Conservation (phyloP, 768 basidiomycete species). For the Hygrophorus pudorinus region DNA sequence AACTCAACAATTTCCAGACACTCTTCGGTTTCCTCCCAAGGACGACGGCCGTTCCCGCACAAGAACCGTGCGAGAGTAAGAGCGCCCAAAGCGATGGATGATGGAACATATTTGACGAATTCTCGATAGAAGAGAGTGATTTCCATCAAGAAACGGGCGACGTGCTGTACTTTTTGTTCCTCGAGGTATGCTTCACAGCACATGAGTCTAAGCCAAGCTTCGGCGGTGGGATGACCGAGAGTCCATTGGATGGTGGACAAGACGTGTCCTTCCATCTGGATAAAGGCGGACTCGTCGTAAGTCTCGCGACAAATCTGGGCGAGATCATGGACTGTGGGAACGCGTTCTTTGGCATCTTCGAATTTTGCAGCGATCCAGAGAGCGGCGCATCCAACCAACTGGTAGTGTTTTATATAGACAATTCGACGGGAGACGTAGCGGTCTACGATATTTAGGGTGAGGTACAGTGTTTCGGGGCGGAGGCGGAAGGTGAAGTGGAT, state of each 20-base stretch:
- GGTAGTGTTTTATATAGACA: constrained; percentile 98
- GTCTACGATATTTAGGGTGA: constrained; percentile 97
- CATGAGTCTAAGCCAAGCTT: constrained; percentile 88
- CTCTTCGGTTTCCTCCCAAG: constrained; percentile 79
- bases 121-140: constrained; percentile 97
- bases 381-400: constrained; percentile 96
- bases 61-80: constrained; percentile 84
- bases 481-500: constrained; percentile 97
- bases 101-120: constrained; percentile 79
- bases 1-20: constrained; percentile 76
- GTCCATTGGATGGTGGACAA: constrained; percentile 94
- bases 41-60: constrained; percentile 67
- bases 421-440: constrained; percentile 98
- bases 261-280: constrained; percentile 99
- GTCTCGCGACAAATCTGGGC: constrained; percentile 93
- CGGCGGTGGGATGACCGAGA: constrained; percentile 94
- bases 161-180: constrained; percentile 85
- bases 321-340: constrained; percentile 91
- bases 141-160: constrained; percentile 98
- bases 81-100: constrained; percentile 82
- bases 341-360: constrained; percentile 97
- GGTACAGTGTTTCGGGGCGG: constrained; percentile 96
- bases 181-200: constrained; percentile 70
- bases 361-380: constrained; percentile 99
- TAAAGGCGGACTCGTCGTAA: constrained; percentile 95